A percentile compares a stretch with the other conserved stretches of the same genome.
Evolutionary conservation across 2,329 filamentous ascomycete genomes (phyloP).

Genomic region (Penicillium fuscoglaucum): DNA sequence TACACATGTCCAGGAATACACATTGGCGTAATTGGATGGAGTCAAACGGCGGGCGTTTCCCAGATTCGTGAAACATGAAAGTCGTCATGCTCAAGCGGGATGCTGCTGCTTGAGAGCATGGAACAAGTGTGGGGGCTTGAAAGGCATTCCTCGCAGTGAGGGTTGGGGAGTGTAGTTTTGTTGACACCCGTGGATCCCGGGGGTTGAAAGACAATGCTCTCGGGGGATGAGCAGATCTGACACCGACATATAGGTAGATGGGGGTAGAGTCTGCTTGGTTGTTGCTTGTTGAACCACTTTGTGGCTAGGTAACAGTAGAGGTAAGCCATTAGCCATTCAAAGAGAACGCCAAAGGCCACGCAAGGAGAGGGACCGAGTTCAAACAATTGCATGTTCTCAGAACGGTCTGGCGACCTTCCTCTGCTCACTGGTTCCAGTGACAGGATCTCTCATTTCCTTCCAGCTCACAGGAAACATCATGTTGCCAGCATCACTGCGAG

Average conservation of each 20-base stretch:
- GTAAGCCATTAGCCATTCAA: not conserved
- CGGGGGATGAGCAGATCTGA: not conserved
- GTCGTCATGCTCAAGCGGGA: not conserved
- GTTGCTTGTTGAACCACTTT: not conserved
- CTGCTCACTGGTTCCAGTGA: slow-evolving; percentile 71
- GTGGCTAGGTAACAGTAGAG: not conserved
- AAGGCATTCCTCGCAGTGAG: not conserved
- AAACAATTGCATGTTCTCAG: slow-evolving; percentile 49
- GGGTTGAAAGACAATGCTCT: not conserved
- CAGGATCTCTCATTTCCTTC: slow-evolving; percentile 88
- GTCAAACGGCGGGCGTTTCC: not conserved
- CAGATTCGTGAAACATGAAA: not conserved
- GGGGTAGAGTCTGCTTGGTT: not conserved
- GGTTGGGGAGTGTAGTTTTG: not conserved
- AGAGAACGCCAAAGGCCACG: not conserved
- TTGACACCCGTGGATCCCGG: not conserved
- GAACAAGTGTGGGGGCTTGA: not conserved
- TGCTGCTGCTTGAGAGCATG: not conserved
- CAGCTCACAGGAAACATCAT: slow-evolving; percentile 91
- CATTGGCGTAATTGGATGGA: not conserved
- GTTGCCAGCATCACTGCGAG: slow-evolving; percentile 81
- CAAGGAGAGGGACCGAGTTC: not conserved
- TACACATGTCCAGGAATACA: not conserved
- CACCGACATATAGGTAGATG: not conserved
- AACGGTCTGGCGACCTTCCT: slow-evolving; percentile 95